Percentiles rank a stretch among this genome's conserved stretches.
Conservation (phyloP, 2,329 filamentous ascomycete species). For the Cadophora malorum region DNA sequence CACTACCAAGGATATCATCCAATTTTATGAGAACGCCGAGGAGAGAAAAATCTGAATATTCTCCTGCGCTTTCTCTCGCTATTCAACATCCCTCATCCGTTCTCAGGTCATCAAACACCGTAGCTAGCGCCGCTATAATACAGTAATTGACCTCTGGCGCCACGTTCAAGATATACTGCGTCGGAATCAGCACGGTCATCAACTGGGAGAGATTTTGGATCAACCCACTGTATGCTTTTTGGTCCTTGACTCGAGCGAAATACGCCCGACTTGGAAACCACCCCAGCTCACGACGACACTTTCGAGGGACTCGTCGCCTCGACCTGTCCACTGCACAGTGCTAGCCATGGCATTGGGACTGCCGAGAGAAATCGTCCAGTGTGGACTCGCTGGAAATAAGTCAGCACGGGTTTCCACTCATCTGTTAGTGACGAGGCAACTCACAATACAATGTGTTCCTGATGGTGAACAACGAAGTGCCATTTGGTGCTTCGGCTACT, state of each 20-base stretch:
- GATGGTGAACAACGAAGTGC: slow-evolving; percentile 24
- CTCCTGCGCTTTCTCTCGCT: too few species aligned
- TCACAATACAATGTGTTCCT: slow-evolving; percentile 26
- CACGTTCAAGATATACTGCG: slow-evolving; percentile 30
- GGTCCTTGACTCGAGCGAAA: slow-evolving; percentile 19
- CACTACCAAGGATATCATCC: neutral
- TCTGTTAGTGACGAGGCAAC: neutral
- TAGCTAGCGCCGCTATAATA: slow-evolving; percentile 30
- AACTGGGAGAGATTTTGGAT: neutral
- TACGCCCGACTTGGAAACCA: slow-evolving; percentile 30
- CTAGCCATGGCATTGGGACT: neutral
- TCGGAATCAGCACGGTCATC: slow-evolving; percentile 1
- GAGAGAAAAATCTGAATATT: neutral
- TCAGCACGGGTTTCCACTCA: neutral
- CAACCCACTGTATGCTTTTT: slow-evolving; percentile 30
- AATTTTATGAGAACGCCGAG: neutral
- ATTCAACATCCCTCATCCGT: slow-evolving; percentile 31
- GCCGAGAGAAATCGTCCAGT: slow-evolving; percentile 27
- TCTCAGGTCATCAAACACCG: slow-evolving; percentile 35
- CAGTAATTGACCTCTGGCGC: slow-evolving; percentile 29
- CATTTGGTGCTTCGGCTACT: slow-evolving; percentile 24
- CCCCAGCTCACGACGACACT: slow-evolving; percentile 29
- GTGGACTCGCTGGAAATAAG: slow-evolving; percentile 19
- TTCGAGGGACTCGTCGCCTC: slow-evolving; percentile 23
- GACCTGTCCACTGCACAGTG: slow-evolving; percentile 26